Conservation (phyloP, 805 yeast species). For the Teunomyces pallodes region DNA sequence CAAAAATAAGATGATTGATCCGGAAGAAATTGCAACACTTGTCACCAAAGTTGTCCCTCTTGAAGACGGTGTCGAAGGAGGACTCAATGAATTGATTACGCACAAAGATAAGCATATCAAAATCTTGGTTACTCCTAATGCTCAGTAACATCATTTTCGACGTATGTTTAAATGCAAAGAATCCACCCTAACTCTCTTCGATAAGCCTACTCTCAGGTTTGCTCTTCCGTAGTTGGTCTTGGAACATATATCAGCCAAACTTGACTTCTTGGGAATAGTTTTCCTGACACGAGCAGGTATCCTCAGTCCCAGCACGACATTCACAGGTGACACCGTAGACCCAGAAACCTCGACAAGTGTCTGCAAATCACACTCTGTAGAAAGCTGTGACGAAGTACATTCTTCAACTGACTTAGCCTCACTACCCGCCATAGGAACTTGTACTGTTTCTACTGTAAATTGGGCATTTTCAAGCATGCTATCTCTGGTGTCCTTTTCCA, state of each 20-base stretch:
- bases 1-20: conserved; percentile 1
- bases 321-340: too few species aligned
- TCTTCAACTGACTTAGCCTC: too few species aligned
- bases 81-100: not conserved
- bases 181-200: conserved; percentile 21
- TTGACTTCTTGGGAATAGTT: not conserved
- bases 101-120: conserved; percentile 6
- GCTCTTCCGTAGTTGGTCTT: conserved; percentile 1
- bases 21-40: not conserved
- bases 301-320: too few species aligned
- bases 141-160: not conserved
- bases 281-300: too few species aligned
- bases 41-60: not conserved
- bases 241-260: conserved; percentile 11
- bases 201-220: conserved; percentile 23
- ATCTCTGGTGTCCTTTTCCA: not conserved
- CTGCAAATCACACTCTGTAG: too few species aligned
- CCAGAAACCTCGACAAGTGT: too few species aligned
- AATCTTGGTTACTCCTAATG: not conserved
- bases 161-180: conserved; percentile 16
- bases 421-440: not conserved
- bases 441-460: not conserved
- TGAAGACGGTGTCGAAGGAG: conserved; percentile 1
- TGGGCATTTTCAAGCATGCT: not conserved
- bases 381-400: too few species aligned